These are phyloP conservation scores for Pseudonitzschia multiseries DNA, from an alignment of 108 stramenopile species.

Conservation along the genomic window DNA sequence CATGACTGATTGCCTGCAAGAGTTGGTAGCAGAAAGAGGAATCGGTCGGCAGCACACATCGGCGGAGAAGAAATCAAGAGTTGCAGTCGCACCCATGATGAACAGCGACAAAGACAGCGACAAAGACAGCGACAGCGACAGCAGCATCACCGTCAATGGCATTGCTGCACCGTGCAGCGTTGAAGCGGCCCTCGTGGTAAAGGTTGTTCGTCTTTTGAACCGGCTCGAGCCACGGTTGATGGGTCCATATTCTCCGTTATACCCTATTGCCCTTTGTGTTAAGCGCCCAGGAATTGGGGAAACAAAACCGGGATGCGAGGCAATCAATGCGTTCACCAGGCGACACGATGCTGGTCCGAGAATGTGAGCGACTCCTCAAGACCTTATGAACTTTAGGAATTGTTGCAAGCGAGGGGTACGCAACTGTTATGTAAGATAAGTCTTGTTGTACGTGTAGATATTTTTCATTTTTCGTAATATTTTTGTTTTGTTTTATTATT, in stretches of 20 bases:
- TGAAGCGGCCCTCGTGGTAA: conserved; percentile 20
- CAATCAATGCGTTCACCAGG: not conserved
- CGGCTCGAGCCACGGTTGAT: conserved; percentile 15
- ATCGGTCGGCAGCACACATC: not conserved
- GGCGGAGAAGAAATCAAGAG: not conserved
- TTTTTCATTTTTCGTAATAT: too few relatives aligned
- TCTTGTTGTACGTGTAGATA: too few relatives aligned
- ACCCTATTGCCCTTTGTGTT: conserved; percentile 14
- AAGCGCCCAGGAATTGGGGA: not conserved
- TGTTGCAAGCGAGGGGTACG: not conserved
- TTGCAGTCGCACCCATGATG: too few relatives aligned
- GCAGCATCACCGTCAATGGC: too few relatives aligned
- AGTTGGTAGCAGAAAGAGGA: not conserved
- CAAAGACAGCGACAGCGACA: not conserved
- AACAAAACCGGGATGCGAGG: not conserved
- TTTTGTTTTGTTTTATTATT: too few relatives aligned
- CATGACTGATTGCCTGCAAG: conserved; percentile 10
- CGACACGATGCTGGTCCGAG: conserved; percentile 18
- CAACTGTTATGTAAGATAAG: not conserved
- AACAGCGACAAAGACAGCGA: not conserved
- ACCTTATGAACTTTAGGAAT: not conserved
- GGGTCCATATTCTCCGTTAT: conserved; percentile 15
- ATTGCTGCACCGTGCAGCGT: not conserved
- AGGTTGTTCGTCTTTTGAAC: conserved; percentile 12
- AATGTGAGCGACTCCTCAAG: conserved; percentile 12